phyloP scores from a whole-genome alignment of 306 rosid species.

The Cucurbita maxima region DNA sequence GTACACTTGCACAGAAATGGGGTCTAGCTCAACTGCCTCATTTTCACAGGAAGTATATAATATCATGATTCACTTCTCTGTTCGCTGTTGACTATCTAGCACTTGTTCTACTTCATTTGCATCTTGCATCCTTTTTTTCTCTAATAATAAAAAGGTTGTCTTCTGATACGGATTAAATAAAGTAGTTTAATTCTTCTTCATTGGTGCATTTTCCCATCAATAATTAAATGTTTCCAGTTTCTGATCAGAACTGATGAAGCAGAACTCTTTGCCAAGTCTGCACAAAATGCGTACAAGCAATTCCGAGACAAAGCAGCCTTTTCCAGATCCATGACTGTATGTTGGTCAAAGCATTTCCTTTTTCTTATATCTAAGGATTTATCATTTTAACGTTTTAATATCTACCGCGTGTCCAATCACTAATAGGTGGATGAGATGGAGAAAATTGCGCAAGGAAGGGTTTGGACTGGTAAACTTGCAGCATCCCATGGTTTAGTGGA shows the following conservation, averaged over 20 bases:
- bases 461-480: constrained; percentile 85
- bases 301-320: constrained; percentile 85
- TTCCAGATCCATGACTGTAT: constrained; percentile 79
- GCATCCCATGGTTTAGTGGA: constrained; percentile 69
- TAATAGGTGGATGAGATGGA: constrained; percentile 81
- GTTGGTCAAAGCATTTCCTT: not conserved
- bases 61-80: not conserved
- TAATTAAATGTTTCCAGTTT: not conserved
- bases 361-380: not conserved
- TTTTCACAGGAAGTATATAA: not conserved
- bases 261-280: constrained; percentile 69
- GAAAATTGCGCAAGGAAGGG: constrained; percentile 90
- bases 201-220: not conserved
- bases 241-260: constrained; percentile 78
- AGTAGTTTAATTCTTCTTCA: constrained; percentile 19
- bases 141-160: not conserved
- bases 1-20: not conserved
- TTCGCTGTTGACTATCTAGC: not conserved
- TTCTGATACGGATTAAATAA: constrained; percentile 41
- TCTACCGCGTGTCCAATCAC: not conserved
- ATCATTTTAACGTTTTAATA: not conserved
- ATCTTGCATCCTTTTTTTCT: not conserved
- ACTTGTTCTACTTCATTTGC: not conserved
- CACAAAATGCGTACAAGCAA: constrained; percentile 55
- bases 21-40: not conserved